Conservation (phyloP, 345 rosid species). For the Bruguiera gymnorhiza region DNA sequence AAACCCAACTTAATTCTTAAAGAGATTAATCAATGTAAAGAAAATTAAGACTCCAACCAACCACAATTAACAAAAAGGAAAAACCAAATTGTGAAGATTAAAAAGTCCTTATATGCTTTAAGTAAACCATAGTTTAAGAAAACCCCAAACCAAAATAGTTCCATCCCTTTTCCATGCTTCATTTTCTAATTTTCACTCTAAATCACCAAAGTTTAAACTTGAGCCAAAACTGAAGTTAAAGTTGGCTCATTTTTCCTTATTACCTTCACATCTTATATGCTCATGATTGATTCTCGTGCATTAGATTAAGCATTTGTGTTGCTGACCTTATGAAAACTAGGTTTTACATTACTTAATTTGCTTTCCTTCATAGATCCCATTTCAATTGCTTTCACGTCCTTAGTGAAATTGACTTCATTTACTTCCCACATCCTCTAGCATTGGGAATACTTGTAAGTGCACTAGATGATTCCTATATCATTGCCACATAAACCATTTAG, state of each 20-base stretch:
- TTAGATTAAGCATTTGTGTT: neutral
- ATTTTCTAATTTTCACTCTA: conserved; percentile 19
- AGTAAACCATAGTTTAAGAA: neutral
- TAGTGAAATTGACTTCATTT: neutral
- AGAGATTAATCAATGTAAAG: conserved; percentile 28
- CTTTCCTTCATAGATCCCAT: neutral
- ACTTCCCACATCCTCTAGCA: neutral
- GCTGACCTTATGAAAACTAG: conserved; percentile 20
- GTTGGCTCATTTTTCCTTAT: conserved; percentile 18
- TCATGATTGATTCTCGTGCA: conserved; percentile 13
- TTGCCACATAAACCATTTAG: too few species aligned
- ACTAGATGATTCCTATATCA: too few species aligned
- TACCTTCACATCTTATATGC: conserved; percentile 11
- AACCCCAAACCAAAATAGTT: conserved; percentile 15
- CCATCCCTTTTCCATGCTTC: neutral
- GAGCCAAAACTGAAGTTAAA: conserved; percentile 28
- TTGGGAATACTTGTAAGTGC: too few species aligned
- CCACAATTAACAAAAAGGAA: conserved; percentile 11
- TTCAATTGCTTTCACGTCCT: neutral
- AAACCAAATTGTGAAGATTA: conserved; percentile 15
- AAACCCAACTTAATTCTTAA: conserved; percentile 49
- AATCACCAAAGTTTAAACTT: conserved; percentile 28
- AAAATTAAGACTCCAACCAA: conserved; percentile 11
- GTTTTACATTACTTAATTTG: conserved; percentile 17
- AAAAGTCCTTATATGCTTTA: conserved; percentile 8